Conservation (phyloP, 2,329 filamentous ascomycete genomes). For the Arthrobotrys sinensis region DNA sequence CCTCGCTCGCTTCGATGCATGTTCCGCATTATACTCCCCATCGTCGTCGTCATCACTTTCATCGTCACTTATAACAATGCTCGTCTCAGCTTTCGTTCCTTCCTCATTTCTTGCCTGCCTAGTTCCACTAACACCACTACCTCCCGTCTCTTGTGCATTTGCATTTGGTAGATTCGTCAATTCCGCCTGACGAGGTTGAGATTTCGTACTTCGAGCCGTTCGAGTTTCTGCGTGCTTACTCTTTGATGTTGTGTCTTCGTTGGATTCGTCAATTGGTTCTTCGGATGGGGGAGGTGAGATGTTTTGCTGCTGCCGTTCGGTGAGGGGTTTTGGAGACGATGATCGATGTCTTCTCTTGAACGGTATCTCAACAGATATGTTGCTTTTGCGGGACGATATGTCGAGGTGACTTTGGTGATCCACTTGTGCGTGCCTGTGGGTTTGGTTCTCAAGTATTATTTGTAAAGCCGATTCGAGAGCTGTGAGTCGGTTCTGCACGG, state of each 20-base stretch:
- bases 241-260: conserved; percentile 22
- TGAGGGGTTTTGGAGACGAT: not conserved
- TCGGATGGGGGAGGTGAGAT: conserved; percentile 51
- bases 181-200: conserved; percentile 59
- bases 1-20: conserved; percentile 43
- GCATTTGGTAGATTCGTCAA: conserved; percentile 2
- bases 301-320: conserved; percentile 28
- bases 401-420: not conserved
- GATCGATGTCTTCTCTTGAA: conserved; percentile 22
- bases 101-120: conserved; percentile 15
- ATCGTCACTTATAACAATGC: conserved; percentile 52
- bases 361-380: conserved; percentile 45
- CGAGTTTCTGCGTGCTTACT: not conserved
- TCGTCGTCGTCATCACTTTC: conserved; percentile 29
- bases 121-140: not conserved
- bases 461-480: conserved; percentile 46
- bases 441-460: conserved; percentile 40
- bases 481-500: conserved; percentile 33
- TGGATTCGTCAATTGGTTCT: conserved; percentile 30
- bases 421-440: conserved; percentile 17
- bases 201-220: conserved; percentile 7
- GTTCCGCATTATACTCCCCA: conserved; percentile 13
- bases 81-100: not conserved
- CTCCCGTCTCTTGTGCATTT: conserved; percentile 22
- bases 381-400: conserved; percentile 27